phyloP scores from a whole-genome alignment of 176 grass and related monocot genomes.

The Oryza australiensis region DNA sequence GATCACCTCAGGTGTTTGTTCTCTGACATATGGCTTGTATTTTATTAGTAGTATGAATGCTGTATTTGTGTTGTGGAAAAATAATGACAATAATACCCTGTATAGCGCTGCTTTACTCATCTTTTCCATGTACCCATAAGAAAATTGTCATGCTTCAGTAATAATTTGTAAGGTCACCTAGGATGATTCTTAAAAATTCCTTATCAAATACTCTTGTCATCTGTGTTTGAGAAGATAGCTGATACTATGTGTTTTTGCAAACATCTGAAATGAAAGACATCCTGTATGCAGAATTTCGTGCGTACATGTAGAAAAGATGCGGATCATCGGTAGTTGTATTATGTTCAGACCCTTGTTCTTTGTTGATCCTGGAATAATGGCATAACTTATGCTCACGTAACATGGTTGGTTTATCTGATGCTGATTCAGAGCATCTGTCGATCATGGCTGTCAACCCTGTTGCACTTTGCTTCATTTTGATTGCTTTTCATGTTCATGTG shows the following conservation, averaged over 20 bases:
- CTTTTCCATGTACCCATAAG: neutral
- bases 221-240: neutral
- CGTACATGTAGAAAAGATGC: neutral
- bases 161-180: neutral
- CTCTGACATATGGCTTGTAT: neutral
- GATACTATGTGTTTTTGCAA: neutral
- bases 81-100: neutral
- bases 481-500: neutral
- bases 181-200: neutral
- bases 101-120: neutral
- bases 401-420: slow-evolving; percentile 21
- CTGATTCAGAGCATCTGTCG: slow-evolving; percentile 26
- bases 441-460: slow-evolving; percentile 19
- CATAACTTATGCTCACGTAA: slow-evolving; percentile 17
- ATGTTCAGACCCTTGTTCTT: neutral
- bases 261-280: neutral
- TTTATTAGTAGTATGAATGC: neutral
- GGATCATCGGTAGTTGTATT: neutral
- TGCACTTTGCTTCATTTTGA: neutral
- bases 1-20: neutral
- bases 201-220: neutral
- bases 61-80: slow-evolving; percentile 1
- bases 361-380: slow-evolving; percentile 28
- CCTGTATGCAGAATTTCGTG: neutral
- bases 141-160: neutral